Base-by-base conservation (phyloP, 257 asterid species). In the Penstemon newberryi region DNA sequence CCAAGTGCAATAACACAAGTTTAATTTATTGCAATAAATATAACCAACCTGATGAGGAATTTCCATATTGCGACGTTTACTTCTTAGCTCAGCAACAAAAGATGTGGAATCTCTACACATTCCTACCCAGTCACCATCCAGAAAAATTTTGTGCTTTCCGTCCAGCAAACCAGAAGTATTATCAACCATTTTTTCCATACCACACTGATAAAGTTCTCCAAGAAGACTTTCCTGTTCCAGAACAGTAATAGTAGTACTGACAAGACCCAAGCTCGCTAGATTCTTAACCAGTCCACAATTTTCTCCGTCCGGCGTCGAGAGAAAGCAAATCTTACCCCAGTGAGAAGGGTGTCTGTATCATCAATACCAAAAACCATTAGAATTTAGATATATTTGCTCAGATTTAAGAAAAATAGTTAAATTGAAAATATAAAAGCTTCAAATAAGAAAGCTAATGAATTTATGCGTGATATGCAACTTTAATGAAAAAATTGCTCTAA, bases 271-370 rank as follows among this genome's bases (percentile, higher is more conserved):
- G 78, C 97, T 82, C 13, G 96, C 95, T 70, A 94, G 80, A 81
- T 94, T 94, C 79, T 94, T 91, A 11, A 94, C 96, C 51, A 94
- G 85, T 63, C 99, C 99, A 81, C 97, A 91, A 71, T 91, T 94
- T 84, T 94, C 99, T 71, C 99, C 99, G 65, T 94, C 97, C 4
- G 99, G 90, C 5, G 96, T 94, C 5, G 99, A 91, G 74, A 94
- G 95, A 78, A 79, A 89, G 81, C 99, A 94, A 33, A 94, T 71
- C 86, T 82, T 91, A 61, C 97, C 99, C 99, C 97, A 91, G 75
- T 94, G 96, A 56, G 99, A 94, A 66, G 95, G 97, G 72, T 94
- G 96, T 42, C 97, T 92, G 88, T 75, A 83, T 33, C 55, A 72
- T 56, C 59, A 66, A 63, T 65, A 63, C 70, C n/a, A 72, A 72